phyloP scores from a whole-genome alignment of 2,329 filamentous ascomycete species.

The Xylariaceae sp. region DNA sequence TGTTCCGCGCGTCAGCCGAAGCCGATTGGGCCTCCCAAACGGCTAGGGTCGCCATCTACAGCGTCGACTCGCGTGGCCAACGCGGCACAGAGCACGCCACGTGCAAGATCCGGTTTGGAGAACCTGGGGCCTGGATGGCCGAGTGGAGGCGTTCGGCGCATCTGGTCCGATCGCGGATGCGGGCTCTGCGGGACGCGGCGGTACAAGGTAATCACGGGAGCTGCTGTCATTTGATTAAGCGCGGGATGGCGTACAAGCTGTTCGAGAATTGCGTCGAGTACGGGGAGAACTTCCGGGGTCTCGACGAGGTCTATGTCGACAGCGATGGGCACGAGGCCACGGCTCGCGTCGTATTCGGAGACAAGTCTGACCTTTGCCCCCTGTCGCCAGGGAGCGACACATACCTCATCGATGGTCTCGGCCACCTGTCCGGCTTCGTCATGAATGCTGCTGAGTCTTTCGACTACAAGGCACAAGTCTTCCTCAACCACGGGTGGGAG shows the following conservation, averaged over 20 bases:
- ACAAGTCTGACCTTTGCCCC: neutral
- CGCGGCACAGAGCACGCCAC: neutral
- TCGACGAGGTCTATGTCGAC: constrained; percentile 9
- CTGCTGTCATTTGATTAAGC: constrained; percentile 1
- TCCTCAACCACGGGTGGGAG: constrained; percentile 9
- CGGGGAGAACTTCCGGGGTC: constrained; percentile 4
- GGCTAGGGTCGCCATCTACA: constrained; percentile 2
- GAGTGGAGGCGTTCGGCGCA: too few species aligned
- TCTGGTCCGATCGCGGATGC: too few species aligned
- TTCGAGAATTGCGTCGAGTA: constrained; percentile 10
- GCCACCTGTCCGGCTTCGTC: constrained; percentile 10
- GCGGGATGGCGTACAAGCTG: constrained; percentile 11
- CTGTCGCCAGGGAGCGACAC: constrained; percentile 4
- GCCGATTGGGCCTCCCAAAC: constrained; percentile 46
- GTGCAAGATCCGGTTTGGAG: constrained; percentile 5
- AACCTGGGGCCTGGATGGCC: neutral
- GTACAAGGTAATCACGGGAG: too few species aligned
- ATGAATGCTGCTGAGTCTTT: constrained; percentile 7
- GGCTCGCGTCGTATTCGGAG: neutral
- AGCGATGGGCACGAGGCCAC: constrained; percentile 13
- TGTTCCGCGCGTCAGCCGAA: constrained; percentile 56
- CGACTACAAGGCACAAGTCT: neutral
- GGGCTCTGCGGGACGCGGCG: neutral
- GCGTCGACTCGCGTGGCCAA: neutral
- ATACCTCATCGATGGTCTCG: constrained; percentile 6